Base-by-base conservation (phyloP, 2,329 filamentous ascomycete species). In the Botrytis elliptica region DNA sequence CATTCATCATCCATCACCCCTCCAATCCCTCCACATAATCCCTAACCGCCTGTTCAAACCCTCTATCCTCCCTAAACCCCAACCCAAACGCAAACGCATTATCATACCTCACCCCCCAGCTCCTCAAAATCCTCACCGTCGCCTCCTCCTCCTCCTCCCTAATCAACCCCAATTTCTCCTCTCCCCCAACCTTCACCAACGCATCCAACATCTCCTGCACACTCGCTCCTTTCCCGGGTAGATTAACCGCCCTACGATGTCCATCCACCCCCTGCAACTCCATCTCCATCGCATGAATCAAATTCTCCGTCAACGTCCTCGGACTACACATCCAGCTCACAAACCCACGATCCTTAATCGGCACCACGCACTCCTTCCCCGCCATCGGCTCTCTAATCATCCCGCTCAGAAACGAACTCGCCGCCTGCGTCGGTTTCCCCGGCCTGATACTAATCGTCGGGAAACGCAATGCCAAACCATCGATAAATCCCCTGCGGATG, bases 201-300 rank as follows among this genome's bases (percentile, higher is more conserved):
- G 86, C 87, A 79, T 90, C 87, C 82, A 90, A 83, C 82, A 90
- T 85, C 78, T 90, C 86, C 80, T 89, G 86, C n/a, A 89, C 83
- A 49, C 85, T 88, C 5, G 88, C 86, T 62, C 86, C 84, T 73
- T 89, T 79, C 75, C 89, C 89, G 0, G 89, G 88, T 55, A 90
- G 83, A 79, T 90, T 89, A 71, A 90, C 84, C 67, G 86, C 85
- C 36, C 88, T 83, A 64, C 85, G 84, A 83, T 85, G 82, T 4
- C 1, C 18, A 36, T 63, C 57, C 16, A 52, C 7, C 75, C 71
- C 73, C 18, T 83, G 84, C 76, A 90, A 79, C n/a, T 82, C 79
- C 81, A 85, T 80, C 40, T 77, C 74, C 66, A 85, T 76, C 25
- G 85, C 82, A 69, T 85, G 80, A 4, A 88, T 78, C 42, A 90